Conservation (phyloP, 805 yeast species). For the Starmerella powellii region DNA sequence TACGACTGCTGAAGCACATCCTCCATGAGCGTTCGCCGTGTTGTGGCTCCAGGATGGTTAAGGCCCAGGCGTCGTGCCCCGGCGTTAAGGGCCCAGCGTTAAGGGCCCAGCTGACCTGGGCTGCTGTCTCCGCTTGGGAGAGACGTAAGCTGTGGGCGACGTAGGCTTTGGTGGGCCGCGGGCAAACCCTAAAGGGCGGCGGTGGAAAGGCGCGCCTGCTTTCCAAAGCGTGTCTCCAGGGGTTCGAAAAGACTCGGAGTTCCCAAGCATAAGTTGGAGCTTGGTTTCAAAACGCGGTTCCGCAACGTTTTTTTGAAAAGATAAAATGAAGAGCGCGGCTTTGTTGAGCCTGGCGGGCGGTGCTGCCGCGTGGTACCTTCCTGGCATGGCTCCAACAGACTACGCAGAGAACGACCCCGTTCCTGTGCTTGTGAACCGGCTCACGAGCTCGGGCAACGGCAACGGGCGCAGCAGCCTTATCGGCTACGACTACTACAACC, state of each 20-base stretch:
- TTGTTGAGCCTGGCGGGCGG: conserved; percentile 11
- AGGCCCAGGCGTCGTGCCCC: background rate
- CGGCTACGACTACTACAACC: conserved; percentile 51
- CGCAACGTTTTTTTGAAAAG: too few relatives aligned
- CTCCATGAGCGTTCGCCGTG: conserved; percentile 7
- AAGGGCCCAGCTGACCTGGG: too few relatives aligned
- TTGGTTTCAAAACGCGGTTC: too few relatives aligned
- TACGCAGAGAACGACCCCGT: conserved; percentile 61
- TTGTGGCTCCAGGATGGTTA: background rate
- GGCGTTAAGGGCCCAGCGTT: too few relatives aligned
- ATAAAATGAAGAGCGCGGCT: background rate
- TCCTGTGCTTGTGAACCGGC: conserved; percentile 75
- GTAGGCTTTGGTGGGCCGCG: too few relatives aligned
- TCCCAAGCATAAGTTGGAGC: too few relatives aligned
- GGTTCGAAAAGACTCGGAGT: too few relatives aligned
- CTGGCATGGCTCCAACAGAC: conserved; percentile 93
- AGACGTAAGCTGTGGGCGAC: too few relatives aligned
- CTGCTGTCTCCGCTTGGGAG: too few relatives aligned
- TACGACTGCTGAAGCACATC: conserved; percentile 2
- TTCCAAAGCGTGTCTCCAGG: too few relatives aligned
- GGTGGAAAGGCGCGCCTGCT: too few relatives aligned
- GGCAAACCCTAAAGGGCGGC: too few relatives aligned
- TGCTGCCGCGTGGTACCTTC: conserved; percentile 63
- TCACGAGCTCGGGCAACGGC: conserved; percentile 56
- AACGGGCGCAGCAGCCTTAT: conserved; percentile 25